Evolutionary conservation across 148 eudicot genomes (phyloP).

Genomic region (Agrostemma githago): DNA sequence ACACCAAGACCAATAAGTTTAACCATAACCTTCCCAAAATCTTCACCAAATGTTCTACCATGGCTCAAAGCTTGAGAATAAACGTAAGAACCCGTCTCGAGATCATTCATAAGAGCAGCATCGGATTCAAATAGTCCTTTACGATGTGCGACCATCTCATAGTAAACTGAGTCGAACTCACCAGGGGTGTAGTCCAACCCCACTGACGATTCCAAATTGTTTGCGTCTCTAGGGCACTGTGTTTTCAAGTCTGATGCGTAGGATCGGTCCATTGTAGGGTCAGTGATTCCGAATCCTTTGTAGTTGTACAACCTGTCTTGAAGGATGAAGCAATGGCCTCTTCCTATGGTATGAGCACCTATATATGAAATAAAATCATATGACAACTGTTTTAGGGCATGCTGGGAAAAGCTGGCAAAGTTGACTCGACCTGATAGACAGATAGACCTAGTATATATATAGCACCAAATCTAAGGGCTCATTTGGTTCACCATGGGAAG

Average conservation of each 20-base stretch:
- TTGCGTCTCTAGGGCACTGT: conserved; percentile 3
- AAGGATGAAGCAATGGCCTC: conserved; percentile 34
- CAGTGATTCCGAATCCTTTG: conserved; percentile 11
- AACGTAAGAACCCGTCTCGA: conserved; percentile 29
- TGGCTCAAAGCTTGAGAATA: conserved; percentile 17
- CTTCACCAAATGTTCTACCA: conserved; percentile 34
- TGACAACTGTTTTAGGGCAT: neutral
- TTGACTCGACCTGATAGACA: neutral
- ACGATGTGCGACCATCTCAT: conserved; percentile 26
- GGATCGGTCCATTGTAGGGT: conserved; percentile 6
- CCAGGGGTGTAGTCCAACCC: conserved; percentile 38
- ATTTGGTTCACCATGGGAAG: neutral
- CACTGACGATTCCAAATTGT: conserved; percentile 19
- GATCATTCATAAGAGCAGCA: conserved; percentile 38
- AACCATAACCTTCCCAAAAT: conserved; percentile 30
- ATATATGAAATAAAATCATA: neutral
- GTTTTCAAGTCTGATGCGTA: conserved; percentile 15
- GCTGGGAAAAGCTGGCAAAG: neutral
- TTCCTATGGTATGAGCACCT: conserved; percentile 29
- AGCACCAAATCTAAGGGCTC: no score
- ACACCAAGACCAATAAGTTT: conserved; percentile 21
- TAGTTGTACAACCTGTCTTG: conserved; percentile 17
- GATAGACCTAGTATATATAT: no score
- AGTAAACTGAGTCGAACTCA: conserved; percentile 37
- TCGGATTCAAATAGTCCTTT: conserved; percentile 47